These are phyloP conservation scores for Combretum micranthum DNA, from an alignment of 345 rosid species.

Conservation along the genomic window DNA sequence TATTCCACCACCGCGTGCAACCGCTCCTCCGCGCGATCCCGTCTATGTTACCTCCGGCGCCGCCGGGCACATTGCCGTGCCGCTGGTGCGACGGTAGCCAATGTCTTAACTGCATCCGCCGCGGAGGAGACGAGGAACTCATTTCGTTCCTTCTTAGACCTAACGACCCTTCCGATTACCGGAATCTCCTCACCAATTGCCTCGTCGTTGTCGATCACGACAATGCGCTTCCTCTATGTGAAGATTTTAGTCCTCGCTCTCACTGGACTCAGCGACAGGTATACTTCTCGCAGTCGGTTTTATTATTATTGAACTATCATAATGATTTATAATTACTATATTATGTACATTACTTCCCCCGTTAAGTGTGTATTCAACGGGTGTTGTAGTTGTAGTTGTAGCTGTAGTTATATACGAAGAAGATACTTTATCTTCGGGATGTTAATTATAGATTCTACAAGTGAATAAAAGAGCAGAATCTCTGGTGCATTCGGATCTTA, in stretches of 20 bases:
- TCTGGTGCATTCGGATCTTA: no score
- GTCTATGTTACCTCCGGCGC: constrained; percentile 22
- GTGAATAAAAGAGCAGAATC: no score
- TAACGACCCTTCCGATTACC: constrained; percentile 51
- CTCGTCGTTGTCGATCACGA: constrained; percentile 36
- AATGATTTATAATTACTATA: no score
- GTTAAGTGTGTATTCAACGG: no score
- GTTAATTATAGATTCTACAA: no score
- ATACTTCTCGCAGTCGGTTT: no score
- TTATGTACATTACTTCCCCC: no score
- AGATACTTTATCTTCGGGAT: no score
- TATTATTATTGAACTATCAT: no score
- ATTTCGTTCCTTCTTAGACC: constrained; percentile 36
- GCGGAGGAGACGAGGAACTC: constrained; percentile 18
- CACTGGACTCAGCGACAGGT: constrained; percentile 61
- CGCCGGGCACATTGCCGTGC: constrained; percentile 14
- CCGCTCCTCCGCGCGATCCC: constrained; percentile 34
- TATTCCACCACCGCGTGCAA: constrained; percentile 33
- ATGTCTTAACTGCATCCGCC: constrained; percentile 29
- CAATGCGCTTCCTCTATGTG: constrained; percentile 34
- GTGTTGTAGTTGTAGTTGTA: no score
- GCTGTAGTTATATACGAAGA: no score
- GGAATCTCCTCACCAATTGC: constrained; percentile 41
- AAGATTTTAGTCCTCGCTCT: constrained; percentile 19
- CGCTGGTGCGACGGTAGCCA: constrained; percentile 17